Base-by-base conservation (phyloP, 805 yeast genomes). In the Spathaspora sp. region DNA sequence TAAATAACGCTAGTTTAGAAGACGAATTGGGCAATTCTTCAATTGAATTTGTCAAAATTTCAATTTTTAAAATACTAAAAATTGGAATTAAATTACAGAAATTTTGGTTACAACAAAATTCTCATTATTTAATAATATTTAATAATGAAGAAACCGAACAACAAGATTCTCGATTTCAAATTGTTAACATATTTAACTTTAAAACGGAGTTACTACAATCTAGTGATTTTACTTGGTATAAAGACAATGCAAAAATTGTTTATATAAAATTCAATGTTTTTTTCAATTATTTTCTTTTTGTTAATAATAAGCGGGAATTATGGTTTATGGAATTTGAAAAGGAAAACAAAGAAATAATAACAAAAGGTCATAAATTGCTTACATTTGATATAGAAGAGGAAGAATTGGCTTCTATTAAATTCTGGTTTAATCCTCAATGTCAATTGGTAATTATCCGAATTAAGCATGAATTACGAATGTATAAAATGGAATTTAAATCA, bases 21-120 rank as follows among this genome's bases (percentile, higher is more conserved):
- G 76, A 73, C 47, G 73, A 67, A 9, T 39, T 52, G n/a, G 53
- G 64, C 9, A 67, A 67, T 51, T 60, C 55, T 23, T 50, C 55
- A 14, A 57, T 73, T 12, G 70, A 66, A 19, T 56, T 51, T 26
- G 69, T 62, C 3, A 68, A 65, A 44, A 23, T 71, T 9, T 52
- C 68, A 1, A 56, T 73, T 2, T 60, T 57, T 50, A 72, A 69
- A 47, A 57, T 70, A 5, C 59, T 74, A 44, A 72, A 71, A 54
- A 60, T 73, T 28, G 63, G 67, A 11, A 64, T 68, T 19, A 70
- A 69, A 0, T 56, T 71, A 11, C 49, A 57, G 5, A 52, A 63
- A 14, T 70, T 58, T 48, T 74, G 77, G 77, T 55, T 72, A 42
- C 69, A 72, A 47, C 61, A 65, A 23, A 70, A 72, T 53, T 71